Conservation (phyloP, 768 basidiomycete genomes). For the Boletus reticuloceps region DNA sequence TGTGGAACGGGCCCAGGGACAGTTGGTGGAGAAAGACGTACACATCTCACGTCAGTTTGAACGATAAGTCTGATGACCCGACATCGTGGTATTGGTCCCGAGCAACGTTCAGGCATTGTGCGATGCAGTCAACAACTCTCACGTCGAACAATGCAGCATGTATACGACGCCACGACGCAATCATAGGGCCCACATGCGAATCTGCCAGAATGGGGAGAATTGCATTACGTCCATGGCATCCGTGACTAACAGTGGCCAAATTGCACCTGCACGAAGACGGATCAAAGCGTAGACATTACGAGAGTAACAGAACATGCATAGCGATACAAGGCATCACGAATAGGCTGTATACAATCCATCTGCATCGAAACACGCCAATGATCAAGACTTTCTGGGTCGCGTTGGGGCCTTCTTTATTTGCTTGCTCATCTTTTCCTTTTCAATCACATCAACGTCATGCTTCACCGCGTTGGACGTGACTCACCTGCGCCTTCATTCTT, state of each 20-base stretch:
- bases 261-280: not conserved
- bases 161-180: too few relatives aligned
- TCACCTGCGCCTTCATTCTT: slow-evolving; percentile 40
- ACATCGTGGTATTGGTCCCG: not conserved
- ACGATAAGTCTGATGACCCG: not conserved
- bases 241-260: not conserved
- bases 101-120: not conserved
- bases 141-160: too few relatives aligned
- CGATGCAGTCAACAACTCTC: too few relatives aligned
- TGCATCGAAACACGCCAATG: not conserved
- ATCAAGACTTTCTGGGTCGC: slow-evolving; percentile 29
- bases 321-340: slow-evolving; percentile 12
- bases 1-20: not conserved
- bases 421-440: slow-evolving; percentile 32
- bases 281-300: slow-evolving; percentile 10
- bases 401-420: slow-evolving; percentile 21
- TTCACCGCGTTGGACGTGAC: slow-evolving; percentile 1
- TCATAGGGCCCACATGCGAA: too few relatives aligned
- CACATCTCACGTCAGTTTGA: not conserved
- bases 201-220: too few relatives aligned
- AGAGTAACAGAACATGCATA: slow-evolving; percentile 10
- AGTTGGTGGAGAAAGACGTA: not conserved
- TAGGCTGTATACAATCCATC: slow-evolving; percentile 10
- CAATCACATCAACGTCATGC: not conserved
- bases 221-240: not conserved